Percentiles rank a stretch among this genome's conserved stretches.
These are phyloP conservation scores for Puccinia novopanici DNA, from an alignment of 1,284 basidiomycete species.

Conservation along the genomic window DNA sequence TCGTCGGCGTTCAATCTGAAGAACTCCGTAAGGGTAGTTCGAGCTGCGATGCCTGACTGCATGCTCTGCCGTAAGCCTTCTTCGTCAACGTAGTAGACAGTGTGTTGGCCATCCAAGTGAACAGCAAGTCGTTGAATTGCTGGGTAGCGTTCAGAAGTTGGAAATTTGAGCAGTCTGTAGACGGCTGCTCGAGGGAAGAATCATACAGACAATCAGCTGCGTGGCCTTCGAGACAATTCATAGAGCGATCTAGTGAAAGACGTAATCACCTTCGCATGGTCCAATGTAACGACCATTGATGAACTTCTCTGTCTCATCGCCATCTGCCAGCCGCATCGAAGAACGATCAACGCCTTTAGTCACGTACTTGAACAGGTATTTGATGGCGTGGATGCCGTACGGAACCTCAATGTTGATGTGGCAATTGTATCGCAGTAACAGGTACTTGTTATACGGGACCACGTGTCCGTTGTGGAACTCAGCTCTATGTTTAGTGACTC, in stretches of 20 bases:
- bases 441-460: too few relatives aligned
- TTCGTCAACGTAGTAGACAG: not conserved
- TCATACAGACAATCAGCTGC: too few relatives aligned
- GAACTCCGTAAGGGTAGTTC: not conserved
- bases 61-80: not conserved
- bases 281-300: conserved; percentile 4
- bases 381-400: too few relatives aligned
- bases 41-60: not conserved
- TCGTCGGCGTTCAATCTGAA: not conserved
- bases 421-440: too few relatives aligned
- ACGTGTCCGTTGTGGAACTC: not conserved
- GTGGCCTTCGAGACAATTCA: not conserved
- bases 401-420: too few relatives aligned
- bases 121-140: not conserved
- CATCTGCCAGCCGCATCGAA: not conserved
- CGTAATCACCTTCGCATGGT: not conserved
- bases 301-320: conserved; percentile 15
- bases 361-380: too few relatives aligned
- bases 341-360: conserved; percentile 9
- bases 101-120: not conserved
- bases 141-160: not conserved
- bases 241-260: not conserved
- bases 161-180: conserved; percentile 1
- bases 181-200: too few relatives aligned
- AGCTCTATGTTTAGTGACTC: too few relatives aligned